Evolutionary conservation across 2,329 filamentous ascomycete genomes (phyloP).

Genomic region (Plectosphaerella plurivora): DNA sequence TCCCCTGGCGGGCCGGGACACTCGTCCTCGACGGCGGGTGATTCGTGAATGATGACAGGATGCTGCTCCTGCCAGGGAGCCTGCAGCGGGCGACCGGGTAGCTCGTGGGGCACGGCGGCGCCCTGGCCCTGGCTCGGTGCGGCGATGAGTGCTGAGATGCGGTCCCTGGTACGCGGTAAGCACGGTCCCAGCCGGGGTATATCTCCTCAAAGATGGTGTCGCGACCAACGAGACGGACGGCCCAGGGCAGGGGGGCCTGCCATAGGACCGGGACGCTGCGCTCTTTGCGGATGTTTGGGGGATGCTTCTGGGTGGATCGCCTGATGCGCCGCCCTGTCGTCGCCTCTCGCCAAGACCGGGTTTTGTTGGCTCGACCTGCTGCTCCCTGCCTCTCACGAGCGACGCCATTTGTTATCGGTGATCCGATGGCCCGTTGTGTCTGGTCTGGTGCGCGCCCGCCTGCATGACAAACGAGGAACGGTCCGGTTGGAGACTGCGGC

Average conservation of each 20-base stretch:
- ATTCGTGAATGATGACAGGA: no score
- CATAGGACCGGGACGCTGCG: neutral
- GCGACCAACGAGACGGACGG: neutral
- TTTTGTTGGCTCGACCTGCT: neutral
- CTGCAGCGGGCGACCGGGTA: no score
- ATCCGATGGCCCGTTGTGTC: neutral
- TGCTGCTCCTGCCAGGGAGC: no score
- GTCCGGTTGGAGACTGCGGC: neutral
- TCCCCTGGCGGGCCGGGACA: no score
- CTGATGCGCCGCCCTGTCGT: neutral
- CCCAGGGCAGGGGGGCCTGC: neutral
- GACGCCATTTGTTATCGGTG: neutral
- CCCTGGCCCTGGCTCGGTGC: no score
- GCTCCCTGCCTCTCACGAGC: neutral
- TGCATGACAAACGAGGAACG: neutral
- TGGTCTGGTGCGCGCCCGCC: neutral
- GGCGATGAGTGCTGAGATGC: no score
- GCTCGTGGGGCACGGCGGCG: no score
- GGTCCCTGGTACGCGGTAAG: no score
- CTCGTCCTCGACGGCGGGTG: no score
- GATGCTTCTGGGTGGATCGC: neutral
- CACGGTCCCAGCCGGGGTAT: no score
- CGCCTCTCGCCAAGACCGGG: neutral
- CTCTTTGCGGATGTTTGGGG: neutral
- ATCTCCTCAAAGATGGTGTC: neutral